These are phyloP conservation scores for Suillus clintonianus DNA, from an alignment of 768 basidiomycete species.

Conservation along the genomic window DNA sequence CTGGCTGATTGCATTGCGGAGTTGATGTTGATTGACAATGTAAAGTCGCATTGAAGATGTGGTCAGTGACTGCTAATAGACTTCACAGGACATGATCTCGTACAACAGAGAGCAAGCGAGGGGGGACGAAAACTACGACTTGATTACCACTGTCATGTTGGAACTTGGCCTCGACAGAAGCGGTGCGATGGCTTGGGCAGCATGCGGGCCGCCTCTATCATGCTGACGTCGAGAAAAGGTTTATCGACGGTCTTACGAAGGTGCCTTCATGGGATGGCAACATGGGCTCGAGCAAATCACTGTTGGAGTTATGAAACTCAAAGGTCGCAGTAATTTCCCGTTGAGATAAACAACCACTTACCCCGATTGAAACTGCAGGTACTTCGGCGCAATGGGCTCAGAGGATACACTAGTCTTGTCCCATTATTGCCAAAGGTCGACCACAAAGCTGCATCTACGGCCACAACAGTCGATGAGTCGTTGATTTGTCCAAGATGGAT, in stretches of 20 bases:
- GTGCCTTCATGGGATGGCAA: slow-evolving; percentile 32
- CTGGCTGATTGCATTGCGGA: slow-evolving; percentile 15
- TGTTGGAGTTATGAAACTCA: slow-evolving; percentile 33
- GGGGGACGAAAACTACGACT: slow-evolving; percentile 35
- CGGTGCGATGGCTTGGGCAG: slow-evolving; percentile 30
- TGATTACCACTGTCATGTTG: slow-evolving; percentile 35
- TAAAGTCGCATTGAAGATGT: background rate
- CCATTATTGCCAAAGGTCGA: slow-evolving; percentile 3
- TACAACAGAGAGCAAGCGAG: slow-evolving; percentile 37
- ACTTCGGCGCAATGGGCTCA: slow-evolving; percentile 30
- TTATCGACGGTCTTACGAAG: slow-evolving; percentile 18
- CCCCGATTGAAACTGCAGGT: slow-evolving; percentile 11
- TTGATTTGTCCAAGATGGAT: background rate
- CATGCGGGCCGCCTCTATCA: slow-evolving; percentile 17
- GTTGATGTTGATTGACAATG: slow-evolving; percentile 27
- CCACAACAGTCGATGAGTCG: background rate
- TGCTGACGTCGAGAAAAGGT: slow-evolving; percentile 12
- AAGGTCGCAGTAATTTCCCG: background rate
- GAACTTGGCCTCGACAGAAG: slow-evolving; percentile 26
- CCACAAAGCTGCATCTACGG: background rate
- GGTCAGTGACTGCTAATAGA: background rate
- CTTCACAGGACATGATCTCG: slow-evolving; percentile 36
- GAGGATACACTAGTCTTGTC: slow-evolving; percentile 21
- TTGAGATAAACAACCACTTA: background rate
- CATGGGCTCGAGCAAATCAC: slow-evolving; percentile 27